Conservation (phyloP, 495 filamentous ascomycete genomes). For the Talaromyces trachyspermus region DNA sequence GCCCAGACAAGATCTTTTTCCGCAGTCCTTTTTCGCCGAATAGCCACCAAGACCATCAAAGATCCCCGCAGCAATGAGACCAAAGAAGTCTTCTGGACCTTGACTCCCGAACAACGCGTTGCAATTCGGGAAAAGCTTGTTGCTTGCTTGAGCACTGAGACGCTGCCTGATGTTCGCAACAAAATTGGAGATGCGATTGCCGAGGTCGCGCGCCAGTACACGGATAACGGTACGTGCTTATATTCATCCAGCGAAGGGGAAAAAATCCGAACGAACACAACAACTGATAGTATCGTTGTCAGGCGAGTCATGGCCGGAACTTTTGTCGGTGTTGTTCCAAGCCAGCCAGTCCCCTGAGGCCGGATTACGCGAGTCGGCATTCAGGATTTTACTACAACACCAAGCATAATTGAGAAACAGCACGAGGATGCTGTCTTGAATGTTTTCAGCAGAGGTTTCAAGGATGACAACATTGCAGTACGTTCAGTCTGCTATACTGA, state of each 20-base stretch:
- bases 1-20: conserved; percentile 76
- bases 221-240: conserved; percentile 66
- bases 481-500: conserved; percentile 13
- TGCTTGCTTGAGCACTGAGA: conserved; percentile 63
- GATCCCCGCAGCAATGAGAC: conserved; percentile 58
- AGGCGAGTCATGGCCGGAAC: conserved; percentile 87
- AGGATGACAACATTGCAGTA: conserved; percentile 76
- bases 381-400: conserved; percentile 88
- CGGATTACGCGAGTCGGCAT: conserved; percentile 80
- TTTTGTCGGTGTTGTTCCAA: conserved; percentile 76
- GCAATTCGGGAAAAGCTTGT: conserved; percentile 78
- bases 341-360: conserved; percentile 78
- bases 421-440: conserved; percentile 78
- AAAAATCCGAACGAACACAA: not conserved
- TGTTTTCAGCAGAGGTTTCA: conserved; percentile 86
- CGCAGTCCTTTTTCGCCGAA: conserved; percentile 89
- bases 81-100: conserved; percentile 74
- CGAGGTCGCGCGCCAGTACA: conserved; percentile 89
- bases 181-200: conserved; percentile 96
- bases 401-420: conserved; percentile 91
- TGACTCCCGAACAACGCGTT: conserved; percentile 60
- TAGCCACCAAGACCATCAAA: conserved; percentile 81
- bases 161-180: conserved; percentile 65
- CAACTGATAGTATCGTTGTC: conserved; percentile 13
- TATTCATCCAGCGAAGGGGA: not conserved